Conservation (phyloP, 2,329 filamentous ascomycete genomes). For the Alternaria rosae region DNA sequence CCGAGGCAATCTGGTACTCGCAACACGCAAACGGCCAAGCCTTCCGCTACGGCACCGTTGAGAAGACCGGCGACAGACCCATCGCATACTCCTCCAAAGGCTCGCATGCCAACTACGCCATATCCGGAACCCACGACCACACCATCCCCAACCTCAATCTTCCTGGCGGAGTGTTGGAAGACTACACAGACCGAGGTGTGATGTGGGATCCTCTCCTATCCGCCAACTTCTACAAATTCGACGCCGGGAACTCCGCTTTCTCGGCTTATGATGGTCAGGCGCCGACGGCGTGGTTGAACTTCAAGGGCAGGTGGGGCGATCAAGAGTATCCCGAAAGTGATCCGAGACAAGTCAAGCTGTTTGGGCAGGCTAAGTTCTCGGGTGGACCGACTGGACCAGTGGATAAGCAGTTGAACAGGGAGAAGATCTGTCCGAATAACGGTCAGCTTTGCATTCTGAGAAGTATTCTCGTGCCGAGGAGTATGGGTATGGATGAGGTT, state of each 20-base stretch:
- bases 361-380: constrained; percentile 59
- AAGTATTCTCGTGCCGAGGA: constrained; percentile 48
- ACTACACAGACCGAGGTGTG: constrained; percentile 63
- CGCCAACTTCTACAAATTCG: constrained; percentile 65
- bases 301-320: constrained; percentile 69
- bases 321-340: constrained; percentile 62
- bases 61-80: constrained; percentile 63
- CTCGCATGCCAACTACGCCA: constrained; percentile 71
- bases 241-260: constrained; percentile 53
- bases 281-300: constrained; percentile 65
- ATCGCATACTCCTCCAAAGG: constrained; percentile 67
- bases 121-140: constrained; percentile 67
- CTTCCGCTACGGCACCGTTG: constrained; percentile 63
- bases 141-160: constrained; percentile 68
- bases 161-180: constrained; percentile 59
- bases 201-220: constrained; percentile 68
- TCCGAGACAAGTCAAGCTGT: constrained; percentile 56
- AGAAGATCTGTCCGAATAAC: constrained; percentile 64
- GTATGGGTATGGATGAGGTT: constrained; percentile 7
- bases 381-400: constrained; percentile 68
- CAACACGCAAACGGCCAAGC: constrained; percentile 70
- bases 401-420: constrained; percentile 65
- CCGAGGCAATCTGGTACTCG: constrained; percentile 67
- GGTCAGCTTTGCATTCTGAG: constrained; percentile 55
- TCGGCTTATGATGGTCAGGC: constrained; percentile 55